These are phyloP conservation scores for Pichia sp. DNA, from an alignment of 1,139 yeast genomes.

Conservation along the genomic window DNA sequence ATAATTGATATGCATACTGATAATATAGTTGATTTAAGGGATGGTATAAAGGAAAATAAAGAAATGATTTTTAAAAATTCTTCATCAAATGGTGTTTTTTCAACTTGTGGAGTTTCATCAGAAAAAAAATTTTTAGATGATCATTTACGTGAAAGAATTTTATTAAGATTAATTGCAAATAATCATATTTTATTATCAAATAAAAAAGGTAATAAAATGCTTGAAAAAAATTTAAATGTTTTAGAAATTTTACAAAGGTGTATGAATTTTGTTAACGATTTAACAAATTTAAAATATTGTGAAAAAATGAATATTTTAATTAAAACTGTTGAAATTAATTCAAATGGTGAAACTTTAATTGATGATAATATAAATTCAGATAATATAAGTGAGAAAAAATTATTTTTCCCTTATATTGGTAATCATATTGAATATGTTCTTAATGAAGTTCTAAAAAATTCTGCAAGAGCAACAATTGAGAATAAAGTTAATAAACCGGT, in stretches of 20 bases:
- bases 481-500: slow-evolving; percentile 53
- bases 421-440: slow-evolving; percentile 81
- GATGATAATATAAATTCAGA: background rate
- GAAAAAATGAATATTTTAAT: slow-evolving; percentile 56
- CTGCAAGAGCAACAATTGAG: slow-evolving; percentile 82
- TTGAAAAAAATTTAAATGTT: slow-evolving; percentile 58
- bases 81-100: slow-evolving; percentile 15
- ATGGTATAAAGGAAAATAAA: slow-evolving; percentile 74
- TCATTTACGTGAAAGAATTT: slow-evolving; percentile 79
- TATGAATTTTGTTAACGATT: slow-evolving; percentile 71
- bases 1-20: slow-evolving; percentile 76
- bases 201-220: slow-evolving; percentile 55
- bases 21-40: slow-evolving; percentile 71
- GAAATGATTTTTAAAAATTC: background rate
- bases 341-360: slow-evolving; percentile 11
- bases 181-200: slow-evolving; percentile 62
- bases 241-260: slow-evolving; percentile 54
- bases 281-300: slow-evolving; percentile 77
- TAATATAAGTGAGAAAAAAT: slow-evolving; percentile 8
- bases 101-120: slow-evolving; percentile 30
- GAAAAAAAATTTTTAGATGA: slow-evolving; percentile 61
- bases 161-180: slow-evolving; percentile 78
- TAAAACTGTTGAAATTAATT: slow-evolving; percentile 31
- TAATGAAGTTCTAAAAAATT: slow-evolving; percentile 80
- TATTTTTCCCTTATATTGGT: slow-evolving; percentile 69